A percentile compares a stretch with the other conserved stretches of the same genome.
These are phyloP conservation scores for Arachis hypogaea DNA, from an alignment of 306 rosid genomes.

Conservation along the genomic window DNA sequence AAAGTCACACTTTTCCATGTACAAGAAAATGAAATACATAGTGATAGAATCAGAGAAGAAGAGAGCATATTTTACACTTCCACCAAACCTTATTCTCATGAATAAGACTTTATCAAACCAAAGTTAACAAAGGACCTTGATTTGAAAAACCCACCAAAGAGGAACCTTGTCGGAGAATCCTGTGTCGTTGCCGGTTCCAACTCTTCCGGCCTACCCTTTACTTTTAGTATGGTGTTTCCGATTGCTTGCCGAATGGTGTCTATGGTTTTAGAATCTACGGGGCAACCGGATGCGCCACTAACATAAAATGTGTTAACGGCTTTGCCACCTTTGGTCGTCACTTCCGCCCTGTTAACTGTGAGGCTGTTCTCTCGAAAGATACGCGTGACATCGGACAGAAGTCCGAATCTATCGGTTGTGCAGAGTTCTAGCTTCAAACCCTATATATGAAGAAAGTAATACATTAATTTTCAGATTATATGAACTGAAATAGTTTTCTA, in stretches of 20 bases:
- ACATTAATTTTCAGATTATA: not conserved
- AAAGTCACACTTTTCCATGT: constrained; percentile 43
- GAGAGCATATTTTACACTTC: not conserved
- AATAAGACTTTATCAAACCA: constrained; percentile 78
- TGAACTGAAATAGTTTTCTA: not conserved
- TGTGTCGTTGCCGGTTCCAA: constrained; percentile 60
- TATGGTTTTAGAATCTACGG: constrained; percentile 81
- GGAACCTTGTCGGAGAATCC: constrained; percentile 80
- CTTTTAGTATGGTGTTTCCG: constrained; percentile 91
- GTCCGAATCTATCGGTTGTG: constrained; percentile 90
- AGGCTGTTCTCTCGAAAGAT: constrained; percentile 97
- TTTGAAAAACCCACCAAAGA: constrained; percentile 94
- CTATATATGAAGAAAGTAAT: constrained; percentile 47
- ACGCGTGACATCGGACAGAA: constrained; percentile 86
- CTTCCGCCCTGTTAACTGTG: constrained; percentile 93
- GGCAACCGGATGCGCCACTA: constrained; percentile 79
- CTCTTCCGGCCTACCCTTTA: constrained; percentile 77
- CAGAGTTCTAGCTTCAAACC: constrained; percentile 95
- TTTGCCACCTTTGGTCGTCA: constrained; percentile 84
- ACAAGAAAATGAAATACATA: constrained; percentile 34
- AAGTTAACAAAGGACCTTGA: constrained; percentile 91
- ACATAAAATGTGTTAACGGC: constrained; percentile 93
- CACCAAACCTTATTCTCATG: constrained; percentile 41
- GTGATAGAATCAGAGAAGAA: not conserved
- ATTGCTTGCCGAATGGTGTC: constrained; percentile 76